Percentiles rank a stretch among this genome's conserved stretches.
Evolutionary conservation across 257 asterid species (phyloP).

Genomic region (Rhazya stricta): DNA sequence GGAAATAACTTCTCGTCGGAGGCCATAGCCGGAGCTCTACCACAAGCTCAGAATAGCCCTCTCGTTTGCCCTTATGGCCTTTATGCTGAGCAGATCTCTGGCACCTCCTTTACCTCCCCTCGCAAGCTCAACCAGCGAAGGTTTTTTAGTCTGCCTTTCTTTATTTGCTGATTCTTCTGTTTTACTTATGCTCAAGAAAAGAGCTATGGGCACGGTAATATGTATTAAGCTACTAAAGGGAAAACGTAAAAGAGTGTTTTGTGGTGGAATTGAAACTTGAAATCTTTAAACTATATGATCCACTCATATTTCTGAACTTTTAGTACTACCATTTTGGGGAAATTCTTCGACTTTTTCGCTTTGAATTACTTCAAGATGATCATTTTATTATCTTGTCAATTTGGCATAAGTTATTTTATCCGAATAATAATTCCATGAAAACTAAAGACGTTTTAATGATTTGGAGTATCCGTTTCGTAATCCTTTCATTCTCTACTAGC

Average conservation of each 20-base stretch:
- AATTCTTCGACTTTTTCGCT: background rate
- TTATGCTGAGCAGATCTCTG: slow-evolving; percentile 96
- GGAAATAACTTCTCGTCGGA: slow-evolving; percentile 83
- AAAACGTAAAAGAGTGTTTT: background rate
- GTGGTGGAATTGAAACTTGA: background rate
- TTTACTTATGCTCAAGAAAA: background rate
- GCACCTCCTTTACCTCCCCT: slow-evolving; percentile 94
- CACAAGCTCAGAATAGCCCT: slow-evolving; percentile 80
- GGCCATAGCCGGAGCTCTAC: slow-evolving; percentile 83
- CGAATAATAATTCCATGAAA: background rate
- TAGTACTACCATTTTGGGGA: too few species aligned
- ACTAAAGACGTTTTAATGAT: background rate
- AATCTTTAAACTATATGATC: background rate
- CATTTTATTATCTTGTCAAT: background rate
- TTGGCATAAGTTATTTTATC: background rate
- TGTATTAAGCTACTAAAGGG: background rate
- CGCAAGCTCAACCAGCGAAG: slow-evolving; percentile 87
- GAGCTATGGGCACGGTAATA: background rate
- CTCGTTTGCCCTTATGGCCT: slow-evolving; percentile 79
- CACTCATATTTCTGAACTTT: background rate
- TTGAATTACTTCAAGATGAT: background rate
- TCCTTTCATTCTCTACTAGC: background rate
- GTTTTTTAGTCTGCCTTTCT: slow-evolving; percentile 16
- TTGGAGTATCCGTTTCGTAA: background rate
- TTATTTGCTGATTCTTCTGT: background rate